These are phyloP conservation scores for Trichophyton schoenleinii DNA, from an alignment of 2,329 filamentous ascomycete genomes.

Conservation along the genomic window DNA sequence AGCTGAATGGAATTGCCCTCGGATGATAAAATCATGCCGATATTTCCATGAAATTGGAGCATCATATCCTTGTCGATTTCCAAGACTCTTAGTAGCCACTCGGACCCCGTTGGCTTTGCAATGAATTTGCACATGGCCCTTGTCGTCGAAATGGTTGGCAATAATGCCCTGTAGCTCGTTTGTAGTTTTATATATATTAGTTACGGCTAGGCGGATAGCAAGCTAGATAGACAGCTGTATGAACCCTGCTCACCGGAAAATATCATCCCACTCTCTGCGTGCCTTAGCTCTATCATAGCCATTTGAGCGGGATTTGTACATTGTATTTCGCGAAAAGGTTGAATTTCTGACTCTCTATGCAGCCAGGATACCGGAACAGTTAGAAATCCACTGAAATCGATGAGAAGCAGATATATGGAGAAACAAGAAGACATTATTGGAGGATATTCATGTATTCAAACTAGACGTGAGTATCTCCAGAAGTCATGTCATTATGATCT, in stretches of 20 bases:
- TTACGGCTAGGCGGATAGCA: not conserved
- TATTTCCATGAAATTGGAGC: not conserved
- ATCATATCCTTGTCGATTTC: not conserved
- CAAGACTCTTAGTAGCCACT: not conserved
- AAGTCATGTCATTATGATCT: not conserved
- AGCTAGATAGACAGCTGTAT: not conserved
- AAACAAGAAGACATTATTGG: not conserved
- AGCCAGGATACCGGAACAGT: not conserved
- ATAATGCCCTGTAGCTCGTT: not conserved
- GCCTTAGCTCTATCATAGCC: no score
- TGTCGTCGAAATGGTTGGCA: not conserved
- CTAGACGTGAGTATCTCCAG: not conserved
- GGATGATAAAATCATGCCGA: not conserved
- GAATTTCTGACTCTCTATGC: no score
- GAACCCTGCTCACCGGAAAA: not conserved
- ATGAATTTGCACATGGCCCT: not conserved
- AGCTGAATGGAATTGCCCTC: no score
- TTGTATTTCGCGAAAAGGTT: no score
- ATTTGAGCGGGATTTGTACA: no score
- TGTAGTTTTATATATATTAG: no score
- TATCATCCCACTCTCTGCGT: no score
- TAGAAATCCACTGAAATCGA: not conserved
- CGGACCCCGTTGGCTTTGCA: not conserved
- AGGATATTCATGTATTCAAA: not conserved
- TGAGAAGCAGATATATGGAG: no score